These are phyloP conservation scores for Stereocaulon alpinum DNA, from an alignment of 495 filamentous ascomycete genomes.

Conservation along the genomic window DNA sequence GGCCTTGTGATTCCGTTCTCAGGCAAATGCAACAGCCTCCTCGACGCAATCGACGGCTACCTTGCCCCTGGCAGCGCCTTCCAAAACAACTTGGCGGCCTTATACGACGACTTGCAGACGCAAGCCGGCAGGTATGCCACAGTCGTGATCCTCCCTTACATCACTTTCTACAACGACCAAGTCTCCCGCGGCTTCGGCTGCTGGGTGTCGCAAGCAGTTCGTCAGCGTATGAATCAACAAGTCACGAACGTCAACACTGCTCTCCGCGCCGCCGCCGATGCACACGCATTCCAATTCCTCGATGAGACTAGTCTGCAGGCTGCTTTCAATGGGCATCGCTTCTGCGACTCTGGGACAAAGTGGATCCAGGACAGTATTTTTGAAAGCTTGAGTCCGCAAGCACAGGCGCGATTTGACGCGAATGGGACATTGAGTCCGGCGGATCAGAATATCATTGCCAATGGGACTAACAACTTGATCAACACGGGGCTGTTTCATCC, in stretches of 20 bases:
- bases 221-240: constrained; percentile 2
- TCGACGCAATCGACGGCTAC: neutral
- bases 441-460: neutral
- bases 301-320: neutral
- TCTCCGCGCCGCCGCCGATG: neutral
- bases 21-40: neutral
- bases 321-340: constrained; percentile 7
- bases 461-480: neutral
- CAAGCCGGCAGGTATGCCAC: neutral
- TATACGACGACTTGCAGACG: neutral
- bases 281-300: neutral
- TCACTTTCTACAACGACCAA: constrained; percentile 3
- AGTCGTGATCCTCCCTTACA: constrained; percentile 3
- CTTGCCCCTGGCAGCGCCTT: neutral
- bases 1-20: neutral
- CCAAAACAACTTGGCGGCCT: neutral
- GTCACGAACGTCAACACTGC: neutral
- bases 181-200: neutral
- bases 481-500: constrained; percentile 5
- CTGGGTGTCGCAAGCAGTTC: neutral
- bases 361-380: constrained; percentile 10
- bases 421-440: neutral
- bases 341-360: neutral
- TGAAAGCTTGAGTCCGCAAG: neutral
- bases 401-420: neutral